Evolutionary conservation across 768 basidiomycete species (phyloP).

Genomic region (Hortiboletus campestris): DNA sequence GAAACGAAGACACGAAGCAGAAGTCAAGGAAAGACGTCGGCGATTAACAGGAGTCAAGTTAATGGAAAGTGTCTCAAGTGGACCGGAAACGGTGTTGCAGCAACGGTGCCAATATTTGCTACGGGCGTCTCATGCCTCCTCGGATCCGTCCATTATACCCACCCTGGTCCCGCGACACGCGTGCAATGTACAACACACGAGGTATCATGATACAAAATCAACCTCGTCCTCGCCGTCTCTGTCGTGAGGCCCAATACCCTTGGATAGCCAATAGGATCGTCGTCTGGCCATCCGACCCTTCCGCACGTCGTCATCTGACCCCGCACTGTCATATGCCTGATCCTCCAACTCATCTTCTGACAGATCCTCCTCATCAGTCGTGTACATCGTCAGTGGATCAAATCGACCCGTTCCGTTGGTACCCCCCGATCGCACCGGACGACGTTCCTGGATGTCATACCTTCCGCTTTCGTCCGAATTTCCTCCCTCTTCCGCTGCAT

Average conservation of each 20-base stretch:
- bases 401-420: conserved; percentile 37
- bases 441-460: conserved; percentile 51
- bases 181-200: not conserved
- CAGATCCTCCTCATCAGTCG: conserved; percentile 43
- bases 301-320: conserved; percentile 25
- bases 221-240: conserved; percentile 13
- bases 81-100: conserved; percentile 3
- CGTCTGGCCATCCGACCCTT: conserved; percentile 18
- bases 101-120: too few relatives aligned
- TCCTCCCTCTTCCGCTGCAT: conserved; percentile 1
- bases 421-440: conserved; percentile 44
- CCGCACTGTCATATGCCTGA: conserved; percentile 20
- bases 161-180: not conserved
- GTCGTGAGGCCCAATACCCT: conserved; percentile 37
- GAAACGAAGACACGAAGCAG: not conserved
- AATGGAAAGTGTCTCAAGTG: not conserved
- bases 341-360: conserved; percentile 31
- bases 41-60: not conserved
- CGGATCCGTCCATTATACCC: not conserved
- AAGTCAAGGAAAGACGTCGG: not conserved
- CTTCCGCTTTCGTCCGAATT: conserved; percentile 56
- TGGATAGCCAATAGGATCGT: conserved; percentile 60
- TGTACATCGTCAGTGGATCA: conserved; percentile 46
- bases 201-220: not conserved
- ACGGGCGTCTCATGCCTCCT: not conserved